Base-by-base conservation (phyloP, 495 filamentous ascomycete genomes). In the Staphylotrichum longicolle region DNA sequence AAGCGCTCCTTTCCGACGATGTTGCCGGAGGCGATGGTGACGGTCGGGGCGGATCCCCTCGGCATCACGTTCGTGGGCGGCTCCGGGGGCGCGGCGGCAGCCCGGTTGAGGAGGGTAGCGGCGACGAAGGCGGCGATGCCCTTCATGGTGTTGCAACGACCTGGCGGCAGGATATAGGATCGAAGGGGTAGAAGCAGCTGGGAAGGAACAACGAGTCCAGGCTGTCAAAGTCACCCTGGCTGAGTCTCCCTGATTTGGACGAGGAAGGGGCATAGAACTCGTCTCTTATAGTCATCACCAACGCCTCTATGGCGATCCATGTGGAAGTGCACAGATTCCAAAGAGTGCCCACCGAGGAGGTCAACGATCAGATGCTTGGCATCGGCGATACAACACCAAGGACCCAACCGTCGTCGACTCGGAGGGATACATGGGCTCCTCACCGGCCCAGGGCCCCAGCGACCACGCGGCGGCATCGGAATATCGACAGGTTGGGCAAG, bases 21-120 rank as follows among this genome's bases (percentile, higher is more conserved):
- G 14, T 77, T 83, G 52, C 83, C 82, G 37, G 75, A 56, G 2
- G 80, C 70, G 10, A 75, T 72, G 27, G 72, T 65, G 45, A 86
- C 83, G 27, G 77, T 80, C 2, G 75, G 80, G 6, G 68, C 73
- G 9, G 70, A 73, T 46, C 78, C 66, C 64, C 72, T 68, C 61
- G 74, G 71, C 8, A 77, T 37, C 6, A 72, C 67, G 32, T 57
- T 63, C 0, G 72, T 62, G 3, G 72, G 70, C 7, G 73, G 68
- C 51, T 75, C 70, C 39, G 66, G 66, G 5, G 64, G 72, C 8
- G 72, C 67, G 50, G 74, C 67, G 49, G 64, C 58, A 34, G 72
- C 66, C 8, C 51, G 55, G 56, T 67, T 51, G 57, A 72, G 27
- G 54, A 70, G 58, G 60, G 67, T 66, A 58, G 63, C 59, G 40